Conservation (phyloP, 2,329 filamentous ascomycete species). For the Ramularia endophylla region DNA sequence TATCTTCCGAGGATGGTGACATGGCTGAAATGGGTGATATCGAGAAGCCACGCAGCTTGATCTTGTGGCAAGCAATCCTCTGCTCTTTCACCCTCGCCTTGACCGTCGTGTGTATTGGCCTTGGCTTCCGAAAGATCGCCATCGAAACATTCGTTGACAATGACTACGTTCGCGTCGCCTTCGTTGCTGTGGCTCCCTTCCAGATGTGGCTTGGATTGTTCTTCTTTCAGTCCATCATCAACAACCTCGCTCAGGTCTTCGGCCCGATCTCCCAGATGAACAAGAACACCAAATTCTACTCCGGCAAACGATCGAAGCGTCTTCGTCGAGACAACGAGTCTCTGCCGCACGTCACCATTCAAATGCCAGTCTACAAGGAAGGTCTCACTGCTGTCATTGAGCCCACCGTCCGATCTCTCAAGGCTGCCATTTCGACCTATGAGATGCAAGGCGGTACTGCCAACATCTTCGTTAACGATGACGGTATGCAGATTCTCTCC, state of each 20-base stretch:
- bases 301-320: constrained; percentile 36
- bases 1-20: constrained; percentile 25
- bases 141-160: constrained; percentile 51
- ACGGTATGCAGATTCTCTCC: constrained; percentile 59
- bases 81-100: constrained; percentile 50
- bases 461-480: constrained; percentile 63
- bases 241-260: constrained; percentile 37
- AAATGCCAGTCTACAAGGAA: constrained; percentile 40
- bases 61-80: constrained; percentile 51
- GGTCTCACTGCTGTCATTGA: constrained; percentile 35
- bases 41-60: constrained; percentile 42
- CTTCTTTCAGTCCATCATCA: constrained; percentile 43
- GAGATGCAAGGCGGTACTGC: constrained; percentile 57
- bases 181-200: constrained; percentile 47
- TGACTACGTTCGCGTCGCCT: constrained; percentile 49
- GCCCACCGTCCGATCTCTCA: constrained; percentile 34
- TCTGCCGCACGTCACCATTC: constrained; percentile 52
- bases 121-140: constrained; percentile 52
- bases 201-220: constrained; percentile 56
- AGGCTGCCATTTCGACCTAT: constrained; percentile 45
- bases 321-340: constrained; percentile 30
- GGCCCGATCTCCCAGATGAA: constrained; percentile 41
- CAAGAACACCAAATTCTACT: constrained; percentile 43
- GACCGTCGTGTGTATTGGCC: constrained; percentile 48
- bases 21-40: constrained; percentile 36